Conservation (phyloP, 495 filamentous ascomycete species). For the Neurospora pannonica region DNA sequence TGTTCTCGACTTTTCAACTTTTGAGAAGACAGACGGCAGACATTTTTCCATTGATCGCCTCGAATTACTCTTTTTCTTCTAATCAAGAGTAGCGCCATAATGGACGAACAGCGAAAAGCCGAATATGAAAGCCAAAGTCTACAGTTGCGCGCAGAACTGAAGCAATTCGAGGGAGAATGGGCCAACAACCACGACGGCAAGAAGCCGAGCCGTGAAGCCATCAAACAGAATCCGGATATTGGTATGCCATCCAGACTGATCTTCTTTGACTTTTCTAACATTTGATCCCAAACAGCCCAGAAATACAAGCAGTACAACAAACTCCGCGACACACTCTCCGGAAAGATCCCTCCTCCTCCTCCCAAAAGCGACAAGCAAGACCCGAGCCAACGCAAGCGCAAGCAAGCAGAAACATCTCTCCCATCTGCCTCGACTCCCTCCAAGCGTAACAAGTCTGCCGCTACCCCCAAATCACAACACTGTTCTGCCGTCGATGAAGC, state of each 20-base stretch:
- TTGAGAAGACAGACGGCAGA: not conserved
- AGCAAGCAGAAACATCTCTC: conserved; percentile 23
- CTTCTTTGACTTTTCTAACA: not conserved
- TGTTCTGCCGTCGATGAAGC: not conserved
- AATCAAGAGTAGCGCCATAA: conserved; percentile 8
- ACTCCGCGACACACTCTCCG: conserved; percentile 50
- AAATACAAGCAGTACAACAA: conserved; percentile 91
- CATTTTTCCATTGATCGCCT: not conserved
- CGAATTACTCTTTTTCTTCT: not conserved
- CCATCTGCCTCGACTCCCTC: conserved; percentile 38
- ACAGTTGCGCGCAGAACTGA: conserved; percentile 63
- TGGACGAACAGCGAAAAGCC: conserved; percentile 33
- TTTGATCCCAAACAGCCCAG: conserved; percentile 40
- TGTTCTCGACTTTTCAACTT: not conserved
- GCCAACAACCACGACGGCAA: conserved; percentile 55
- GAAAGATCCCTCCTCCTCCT: conserved; percentile 34
- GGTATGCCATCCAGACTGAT: conserved; percentile 39
- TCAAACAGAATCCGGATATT: conserved; percentile 75
- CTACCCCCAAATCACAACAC: conserved; percentile 31
- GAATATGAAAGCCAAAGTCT: conserved; percentile 33
- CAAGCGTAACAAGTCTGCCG: conserved; percentile 20
- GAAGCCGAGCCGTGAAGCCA: conserved; percentile 76
- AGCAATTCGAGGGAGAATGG: conserved; percentile 78
- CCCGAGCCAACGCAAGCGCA: conserved; percentile 26
- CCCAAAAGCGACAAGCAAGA: conserved; percentile 26